Evolutionary conservation across 441 rosid species (phyloP), one percentile per base, ranked within the genome.

Genomic region (Jatropha multifida): DNA sequence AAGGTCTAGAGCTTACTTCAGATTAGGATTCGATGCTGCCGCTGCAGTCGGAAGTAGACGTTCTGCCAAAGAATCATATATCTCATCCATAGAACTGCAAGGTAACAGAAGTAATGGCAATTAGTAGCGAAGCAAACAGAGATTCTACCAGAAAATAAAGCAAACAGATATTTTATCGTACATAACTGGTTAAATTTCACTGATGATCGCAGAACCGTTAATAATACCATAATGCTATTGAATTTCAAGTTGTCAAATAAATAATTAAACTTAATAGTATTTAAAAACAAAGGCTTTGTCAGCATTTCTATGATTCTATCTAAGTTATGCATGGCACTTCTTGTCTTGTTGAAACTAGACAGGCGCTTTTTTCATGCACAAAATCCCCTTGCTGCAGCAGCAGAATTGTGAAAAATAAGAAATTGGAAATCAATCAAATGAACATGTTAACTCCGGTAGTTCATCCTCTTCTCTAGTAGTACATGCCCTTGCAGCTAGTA

Each of bases 21-120:
- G 32, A 83, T 80, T 81, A 54, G 85, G 84, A 80, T 85, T 84
- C 61, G 83, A 86, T 78, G 89, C 87, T 18, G 78, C 76, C 37
- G 90, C 90, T 80, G 88, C 89, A 27, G 90, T 62, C 70, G 95
- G 92, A 79, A 91, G 80, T 75, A 92, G 71, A 55, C 86, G 88
- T 63, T 85, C 86, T 23, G 87, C 97, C 82, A 94, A 83, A 85
- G 79, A 80, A 81, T 91, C 91, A 83, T 86, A 94, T 63, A 90
- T 83, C 80, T 91, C 96, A 81, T 88, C 88, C 97, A 94, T 94
- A 77, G 84, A 81, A 69, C 98, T 92, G 83, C 73, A 74, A 65
- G 70, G 64, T 72, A 65, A 74, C 23, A 56, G 27, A 68, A 65
- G 14, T 8, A 72, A 67, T 5, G 17, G 27, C 4, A 73, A 63